These are phyloP conservation scores for Tylopilus vinaceipallidus DNA, from an alignment of 768 basidiomycete genomes.

Conservation along the genomic window DNA sequence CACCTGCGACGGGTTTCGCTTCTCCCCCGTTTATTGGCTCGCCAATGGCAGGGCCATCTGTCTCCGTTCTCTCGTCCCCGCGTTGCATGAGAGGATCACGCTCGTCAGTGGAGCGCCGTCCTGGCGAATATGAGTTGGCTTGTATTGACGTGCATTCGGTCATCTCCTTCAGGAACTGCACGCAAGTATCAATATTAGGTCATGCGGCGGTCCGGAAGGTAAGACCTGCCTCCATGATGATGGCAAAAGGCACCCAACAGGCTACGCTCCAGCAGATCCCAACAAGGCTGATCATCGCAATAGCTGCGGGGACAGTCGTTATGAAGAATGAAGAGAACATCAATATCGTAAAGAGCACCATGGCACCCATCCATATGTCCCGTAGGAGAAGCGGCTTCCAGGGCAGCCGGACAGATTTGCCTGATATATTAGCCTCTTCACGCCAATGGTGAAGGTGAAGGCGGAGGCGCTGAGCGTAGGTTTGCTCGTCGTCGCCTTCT, in stretches of 20 bases:
- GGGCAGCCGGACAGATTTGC: slow-evolving; percentile 74
- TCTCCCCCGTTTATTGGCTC: slow-evolving; percentile 22
- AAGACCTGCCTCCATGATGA: slow-evolving; percentile 89
- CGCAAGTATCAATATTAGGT: slow-evolving; percentile 2
- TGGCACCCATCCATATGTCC: slow-evolving; percentile 90
- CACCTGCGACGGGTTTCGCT: slow-evolving; percentile 65
- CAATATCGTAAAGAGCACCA: slow-evolving; percentile 75
- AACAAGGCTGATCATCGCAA: slow-evolving; percentile 75
- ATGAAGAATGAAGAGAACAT: slow-evolving; percentile 89
- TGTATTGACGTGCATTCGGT: slow-evolving; percentile 32
- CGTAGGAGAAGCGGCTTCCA: slow-evolving; percentile 88
- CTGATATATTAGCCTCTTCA: slow-evolving; percentile 74
- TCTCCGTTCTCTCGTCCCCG: slow-evolving; percentile 43
- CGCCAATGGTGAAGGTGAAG: slow-evolving; percentile 79
- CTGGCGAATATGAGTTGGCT: slow-evolving; percentile 13
- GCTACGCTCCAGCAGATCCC: slow-evolving; percentile 97
- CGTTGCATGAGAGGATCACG: slow-evolving; percentile 57
- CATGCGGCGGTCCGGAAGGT: slow-evolving; percentile 34
- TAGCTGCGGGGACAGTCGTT: slow-evolving; percentile 71
- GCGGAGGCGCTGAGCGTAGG: slow-evolving; percentile 67
- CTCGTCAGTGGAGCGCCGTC: slow-evolving; percentile 37
- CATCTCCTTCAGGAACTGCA: slow-evolving; percentile 73
- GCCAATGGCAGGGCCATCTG: slow-evolving; percentile 38
- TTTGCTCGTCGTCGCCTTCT: slow-evolving; percentile 66
- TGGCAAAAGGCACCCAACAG: slow-evolving; percentile 97